These are phyloP conservation scores for Mucor circinelloides DNA, from an alignment of 371 early-diverging fungal genomes.

Conservation along the genomic window DNA sequence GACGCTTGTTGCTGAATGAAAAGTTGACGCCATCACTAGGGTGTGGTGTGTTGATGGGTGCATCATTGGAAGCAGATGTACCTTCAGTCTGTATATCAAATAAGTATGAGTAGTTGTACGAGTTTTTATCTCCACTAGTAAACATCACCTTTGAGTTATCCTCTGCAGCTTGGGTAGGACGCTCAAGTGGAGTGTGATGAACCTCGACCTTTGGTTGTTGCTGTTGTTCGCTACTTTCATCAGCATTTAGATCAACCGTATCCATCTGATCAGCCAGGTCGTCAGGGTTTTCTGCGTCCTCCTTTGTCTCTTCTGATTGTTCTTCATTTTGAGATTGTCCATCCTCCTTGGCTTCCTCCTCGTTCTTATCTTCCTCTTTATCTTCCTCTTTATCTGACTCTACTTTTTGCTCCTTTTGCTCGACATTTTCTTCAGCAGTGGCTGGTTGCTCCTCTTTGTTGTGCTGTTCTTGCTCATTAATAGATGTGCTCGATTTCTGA, in stretches of 20 bases:
- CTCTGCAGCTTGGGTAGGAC: conserved; percentile 48
- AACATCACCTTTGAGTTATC: conserved; percentile 24
- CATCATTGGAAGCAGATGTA: background rate
- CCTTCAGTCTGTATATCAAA: conserved; percentile 1
- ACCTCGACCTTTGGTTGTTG: background rate
- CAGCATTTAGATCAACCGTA: conserved; percentile 32
- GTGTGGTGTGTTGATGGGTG: conserved; percentile 5
- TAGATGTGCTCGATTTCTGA: conserved; percentile 36
- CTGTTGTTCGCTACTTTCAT: background rate
- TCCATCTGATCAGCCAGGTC: conserved; percentile 36
- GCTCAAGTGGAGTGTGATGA: conserved; percentile 34
- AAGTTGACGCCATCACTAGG: conserved; percentile 42
- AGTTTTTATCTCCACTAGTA: background rate
- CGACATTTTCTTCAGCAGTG: background rate
- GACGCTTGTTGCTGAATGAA: conserved; percentile 87
- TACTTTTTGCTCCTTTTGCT: background rate
- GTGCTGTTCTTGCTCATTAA: conserved; percentile 3
- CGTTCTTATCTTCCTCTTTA: background rate
- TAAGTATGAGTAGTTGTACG: background rate
- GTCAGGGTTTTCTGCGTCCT: background rate
- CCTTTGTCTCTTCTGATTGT: background rate
- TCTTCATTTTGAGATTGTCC: conserved; percentile 7
- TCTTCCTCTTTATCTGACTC: background rate
- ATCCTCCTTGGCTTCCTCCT: conserved; percentile 1
- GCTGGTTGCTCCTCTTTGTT: background rate